Evolutionary conservation across 2,329 filamentous ascomycete species (phyloP).

Genomic region (Fusarium sublunatum): DNA sequence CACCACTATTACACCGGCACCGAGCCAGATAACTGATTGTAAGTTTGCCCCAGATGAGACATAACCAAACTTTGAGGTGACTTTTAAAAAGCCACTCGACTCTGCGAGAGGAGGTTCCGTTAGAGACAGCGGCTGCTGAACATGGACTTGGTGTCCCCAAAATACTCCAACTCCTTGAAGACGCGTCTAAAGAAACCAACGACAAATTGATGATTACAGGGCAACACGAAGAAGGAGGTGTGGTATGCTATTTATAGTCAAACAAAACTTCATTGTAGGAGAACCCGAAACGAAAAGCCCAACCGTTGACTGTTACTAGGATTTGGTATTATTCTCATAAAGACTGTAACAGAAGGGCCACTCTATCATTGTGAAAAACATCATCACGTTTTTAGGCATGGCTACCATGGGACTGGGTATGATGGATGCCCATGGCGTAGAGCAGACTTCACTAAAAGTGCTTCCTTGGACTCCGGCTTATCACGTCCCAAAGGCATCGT

Average conservation of each 20-base stretch:
- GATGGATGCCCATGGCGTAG: conserved; percentile 63
- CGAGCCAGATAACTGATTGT: conserved; percentile 62
- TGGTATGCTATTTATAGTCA: conserved; percentile 70
- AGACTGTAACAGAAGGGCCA: conserved; percentile 59
- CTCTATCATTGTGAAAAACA: conserved; percentile 69
- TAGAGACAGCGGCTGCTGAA: conserved; percentile 64
- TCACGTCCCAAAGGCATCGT: no score
- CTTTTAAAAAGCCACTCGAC: conserved; percentile 68
- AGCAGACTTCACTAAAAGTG: conserved; percentile 67
- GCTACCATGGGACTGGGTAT: conserved; percentile 66
- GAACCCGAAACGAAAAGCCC: conserved; percentile 61
- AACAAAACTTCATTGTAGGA: conserved; percentile 60
- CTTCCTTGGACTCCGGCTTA: conserved; percentile 60
- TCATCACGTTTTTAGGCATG: conserved; percentile 69
- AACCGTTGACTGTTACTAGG: conserved; percentile 63
- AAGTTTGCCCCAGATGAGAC: conserved; percentile 55
- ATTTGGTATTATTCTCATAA: conserved; percentile 62
- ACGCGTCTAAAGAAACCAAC: conserved; percentile 49
- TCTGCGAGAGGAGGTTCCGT: conserved; percentile 65
- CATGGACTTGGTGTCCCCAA: conserved; percentile 61
- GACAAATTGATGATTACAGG: conserved; percentile 43
- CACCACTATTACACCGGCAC: conserved; percentile 60
- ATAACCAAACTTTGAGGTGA: conserved; percentile 61
- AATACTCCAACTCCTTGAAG: conserved; percentile 55
- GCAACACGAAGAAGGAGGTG: conserved; percentile 55